Conservation (phyloP, 2,329 filamentous ascomycete genomes). For the Penicillium sp. region DNA sequence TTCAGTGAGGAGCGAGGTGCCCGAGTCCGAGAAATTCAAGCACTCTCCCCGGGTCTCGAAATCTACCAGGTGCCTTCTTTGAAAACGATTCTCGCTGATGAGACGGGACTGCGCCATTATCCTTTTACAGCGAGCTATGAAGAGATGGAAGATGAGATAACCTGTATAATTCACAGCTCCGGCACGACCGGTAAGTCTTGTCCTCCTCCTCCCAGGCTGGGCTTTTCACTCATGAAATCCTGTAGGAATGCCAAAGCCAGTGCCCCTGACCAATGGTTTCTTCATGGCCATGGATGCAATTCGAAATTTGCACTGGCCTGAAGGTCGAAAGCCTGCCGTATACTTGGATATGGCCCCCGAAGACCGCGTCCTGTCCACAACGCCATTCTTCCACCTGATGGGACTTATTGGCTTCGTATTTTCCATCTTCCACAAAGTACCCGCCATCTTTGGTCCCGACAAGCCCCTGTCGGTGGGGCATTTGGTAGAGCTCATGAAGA, state of each 20-base stretch:
- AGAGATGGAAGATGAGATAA: slow-evolving; percentile 23
- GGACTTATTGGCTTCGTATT: slow-evolving; percentile 16
- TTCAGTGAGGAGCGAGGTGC: slow-evolving; percentile 24
- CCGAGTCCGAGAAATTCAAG: slow-evolving; percentile 39
- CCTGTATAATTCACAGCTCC: slow-evolving; percentile 35
- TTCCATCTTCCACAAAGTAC: slow-evolving; percentile 18
- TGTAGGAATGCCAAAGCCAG: slow-evolving; percentile 29
- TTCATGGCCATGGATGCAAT: slow-evolving; percentile 13
- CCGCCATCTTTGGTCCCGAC: slow-evolving; percentile 22
- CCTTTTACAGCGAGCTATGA: slow-evolving; percentile 17
- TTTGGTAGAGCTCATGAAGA: slow-evolving; percentile 18
- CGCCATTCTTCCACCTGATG: slow-evolving; percentile 30
- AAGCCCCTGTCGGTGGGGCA: slow-evolving; percentile 23
- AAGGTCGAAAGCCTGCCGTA: slow-evolving; percentile 11
- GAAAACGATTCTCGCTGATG: slow-evolving; percentile 7
- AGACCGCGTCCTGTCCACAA: slow-evolving; percentile 15
- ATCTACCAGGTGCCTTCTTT: slow-evolving; percentile 11
- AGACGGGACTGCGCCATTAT: slow-evolving; percentile 12
- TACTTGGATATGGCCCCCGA: slow-evolving; percentile 7
- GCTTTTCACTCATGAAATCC: slow-evolving; percentile 24
- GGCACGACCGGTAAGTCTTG: slow-evolving; percentile 31
- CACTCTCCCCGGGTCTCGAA: slow-evolving; percentile 4
- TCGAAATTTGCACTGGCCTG: slow-evolving; percentile 10
- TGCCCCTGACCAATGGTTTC: slow-evolving; percentile 28
- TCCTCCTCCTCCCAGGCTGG: not conserved